Evolutionary conservation across 2,329 filamentous ascomycete species (phyloP).

Genomic region (Dactylellina haptotyla): DNA sequence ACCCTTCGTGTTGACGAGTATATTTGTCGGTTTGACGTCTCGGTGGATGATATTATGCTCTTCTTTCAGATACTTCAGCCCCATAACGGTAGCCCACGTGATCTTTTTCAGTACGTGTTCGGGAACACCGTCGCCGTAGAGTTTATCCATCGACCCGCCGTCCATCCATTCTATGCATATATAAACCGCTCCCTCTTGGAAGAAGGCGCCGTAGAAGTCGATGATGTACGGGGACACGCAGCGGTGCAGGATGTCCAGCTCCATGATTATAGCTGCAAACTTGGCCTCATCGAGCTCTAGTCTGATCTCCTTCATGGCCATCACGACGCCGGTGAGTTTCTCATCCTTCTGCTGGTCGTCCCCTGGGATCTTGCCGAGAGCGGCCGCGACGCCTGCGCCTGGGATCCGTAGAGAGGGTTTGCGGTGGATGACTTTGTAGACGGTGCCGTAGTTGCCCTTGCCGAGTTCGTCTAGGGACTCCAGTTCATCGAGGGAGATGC

Average conservation of each 20-base stretch:
- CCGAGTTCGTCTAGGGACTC: slow-evolving; percentile 92
- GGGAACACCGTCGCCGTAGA: slow-evolving; percentile 89
- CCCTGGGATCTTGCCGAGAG: slow-evolving; percentile 58
- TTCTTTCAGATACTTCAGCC: slow-evolving; percentile 91
- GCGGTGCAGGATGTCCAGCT: slow-evolving; percentile 93
- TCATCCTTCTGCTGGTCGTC: slow-evolving; percentile 23
- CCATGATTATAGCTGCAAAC: slow-evolving; percentile 96
- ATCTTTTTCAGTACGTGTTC: slow-evolving; percentile 90
- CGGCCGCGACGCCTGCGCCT: slow-evolving; percentile 69
- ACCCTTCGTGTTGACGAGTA: slow-evolving; percentile 86
- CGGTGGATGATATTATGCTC: slow-evolving; percentile 99
- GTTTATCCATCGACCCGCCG: slow-evolving; percentile 94
- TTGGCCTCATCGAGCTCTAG: slow-evolving; percentile 96
- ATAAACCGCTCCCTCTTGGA: slow-evolving; percentile 98
- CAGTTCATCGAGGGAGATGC: slow-evolving; percentile 93
- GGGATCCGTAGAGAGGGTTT: slow-evolving; percentile 67
- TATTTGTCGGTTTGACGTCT: slow-evolving; percentile 99
- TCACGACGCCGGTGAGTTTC: slow-evolving; percentile 73
- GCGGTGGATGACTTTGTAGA: slow-evolving; percentile 93
- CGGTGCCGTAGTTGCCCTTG: slow-evolving; percentile 97
- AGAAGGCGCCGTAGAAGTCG: slow-evolving; percentile 98
- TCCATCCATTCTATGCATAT: slow-evolving; percentile 99
- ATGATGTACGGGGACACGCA: slow-evolving; percentile 96
- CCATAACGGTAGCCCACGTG: slow-evolving; percentile 86
- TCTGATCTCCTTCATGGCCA: slow-evolving; percentile 99